Base-by-base conservation (phyloP, 2,329 filamentous ascomycete genomes). In the Trichoderma sp. region DNA sequence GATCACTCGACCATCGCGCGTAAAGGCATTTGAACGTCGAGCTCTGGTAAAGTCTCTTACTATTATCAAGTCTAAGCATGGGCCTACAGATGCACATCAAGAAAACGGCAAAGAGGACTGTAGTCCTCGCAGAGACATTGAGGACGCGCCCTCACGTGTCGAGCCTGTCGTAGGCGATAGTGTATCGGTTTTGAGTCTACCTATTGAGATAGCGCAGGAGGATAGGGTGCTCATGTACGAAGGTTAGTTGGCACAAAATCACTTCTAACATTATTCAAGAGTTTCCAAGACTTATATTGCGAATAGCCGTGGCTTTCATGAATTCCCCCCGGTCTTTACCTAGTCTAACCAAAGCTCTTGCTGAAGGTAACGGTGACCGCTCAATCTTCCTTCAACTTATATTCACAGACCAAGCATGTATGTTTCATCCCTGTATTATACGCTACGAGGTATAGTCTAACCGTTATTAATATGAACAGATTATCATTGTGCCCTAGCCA, bases 371-470 rank as follows among this genome's bases (percentile, higher is more conserved):
- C 17, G 35, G 8, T 8, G n/a, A 12, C 4, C 15, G 19, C 17
- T 59, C 56, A 8, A 15, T 59, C 2, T 59, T 59, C 32, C 35
- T 59, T 13, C 35, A 42, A 19, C 37, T 59, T 2, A 59, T 59
- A 12, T 59, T 59, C 17, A 59, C 56, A 15, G 56, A 59, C 35
- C 56, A 59, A 59, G 56, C 56, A 32, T 59, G 37, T 59, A 29
- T 19, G 56, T 32, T 17, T 2, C 37, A 34, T 10, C 17, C 17
- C 54, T 59, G 5, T 19, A 15, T 29, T 15, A 29, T n/a, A 17
- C 4, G 25, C 17, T 6, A 5, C 12, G 8, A 45, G 12, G 10
- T 6, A 22, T 12, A 15, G 15, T 25, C 25, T n/a, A 59, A 19
- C 29, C 17, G 3, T 9, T 19, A 12, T 59, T 19, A 2, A 42